Percentiles rank a stretch among this genome's conserved stretches.
Conservation (phyloP, 1,139 yeast species). For the Geotrichum histeridarum region DNA sequence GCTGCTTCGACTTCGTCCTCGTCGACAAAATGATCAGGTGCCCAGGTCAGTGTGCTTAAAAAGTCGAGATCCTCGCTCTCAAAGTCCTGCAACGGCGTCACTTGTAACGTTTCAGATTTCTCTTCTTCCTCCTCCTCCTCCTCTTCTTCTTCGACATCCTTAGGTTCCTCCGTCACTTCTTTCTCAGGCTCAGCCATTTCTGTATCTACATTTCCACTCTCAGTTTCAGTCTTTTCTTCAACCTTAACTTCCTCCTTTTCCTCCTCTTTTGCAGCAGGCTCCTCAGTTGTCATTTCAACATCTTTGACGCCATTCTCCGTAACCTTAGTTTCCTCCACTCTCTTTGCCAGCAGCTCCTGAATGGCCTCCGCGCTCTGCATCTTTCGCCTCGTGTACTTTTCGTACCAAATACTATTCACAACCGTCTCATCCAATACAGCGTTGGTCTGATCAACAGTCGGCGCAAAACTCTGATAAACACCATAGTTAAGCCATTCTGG, state of each 20-base stretch:
- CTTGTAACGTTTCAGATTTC: neutral
- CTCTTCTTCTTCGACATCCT: conserved; percentile 18
- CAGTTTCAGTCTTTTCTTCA: conserved; percentile 18
- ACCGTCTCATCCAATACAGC: conserved; percentile 60
- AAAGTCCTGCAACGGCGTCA: neutral
- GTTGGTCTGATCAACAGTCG: conserved; percentile 64
- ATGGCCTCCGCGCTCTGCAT: conserved; percentile 25
- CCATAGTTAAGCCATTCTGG: conserved; percentile 77
- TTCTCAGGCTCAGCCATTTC: conserved; percentile 20
- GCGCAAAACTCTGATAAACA: conserved; percentile 69
- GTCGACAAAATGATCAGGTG: conserved; percentile 48
- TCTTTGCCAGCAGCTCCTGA: conserved; percentile 16
- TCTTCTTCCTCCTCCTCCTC: conserved; percentile 14
- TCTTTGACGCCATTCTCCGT: conserved; percentile 15
- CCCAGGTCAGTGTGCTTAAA: conserved; percentile 50
- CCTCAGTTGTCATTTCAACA: conserved; percentile 10
- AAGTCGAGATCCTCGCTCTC: conserved; percentile 35
- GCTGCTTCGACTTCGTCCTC: conserved; percentile 52
- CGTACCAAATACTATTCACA: conserved; percentile 72
- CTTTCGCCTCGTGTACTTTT: conserved; percentile 47
- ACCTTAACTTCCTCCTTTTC: conserved; percentile 16
- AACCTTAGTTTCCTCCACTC: conserved; percentile 20
- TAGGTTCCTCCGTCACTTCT: conserved; percentile 10
- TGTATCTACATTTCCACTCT: conserved; percentile 21
- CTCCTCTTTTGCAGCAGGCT: conserved; percentile 9